Conservation (phyloP, 306 rosid species). For the Benincasa hispida region DNA sequence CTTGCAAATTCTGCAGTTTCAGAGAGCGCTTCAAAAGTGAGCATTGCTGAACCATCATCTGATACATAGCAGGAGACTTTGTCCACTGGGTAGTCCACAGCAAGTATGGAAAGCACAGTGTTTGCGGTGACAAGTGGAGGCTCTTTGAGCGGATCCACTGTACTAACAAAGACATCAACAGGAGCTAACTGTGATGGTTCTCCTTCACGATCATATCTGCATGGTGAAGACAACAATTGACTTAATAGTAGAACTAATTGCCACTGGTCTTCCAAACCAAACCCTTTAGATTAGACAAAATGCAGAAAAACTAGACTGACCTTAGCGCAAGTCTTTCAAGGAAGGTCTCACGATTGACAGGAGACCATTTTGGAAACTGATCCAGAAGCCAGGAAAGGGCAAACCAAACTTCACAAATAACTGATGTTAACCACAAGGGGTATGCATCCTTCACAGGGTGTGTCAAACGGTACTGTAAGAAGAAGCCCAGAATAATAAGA, state of each 20-base stretch:
- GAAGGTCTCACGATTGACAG: slow-evolving; percentile 90
- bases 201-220: slow-evolving; percentile 91
- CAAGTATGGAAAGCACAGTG: slow-evolving; percentile 95
- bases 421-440: slow-evolving; percentile 79
- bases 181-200: slow-evolving; percentile 95
- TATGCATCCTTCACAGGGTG: slow-evolving; percentile 96
- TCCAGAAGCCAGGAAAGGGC: slow-evolving; percentile 94
- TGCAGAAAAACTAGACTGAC: slow-evolving; percentile 20
- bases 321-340: slow-evolving; percentile 83
- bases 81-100: slow-evolving; percentile 99
- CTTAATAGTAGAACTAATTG: background rate
- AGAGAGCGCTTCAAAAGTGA: slow-evolving; percentile 90
- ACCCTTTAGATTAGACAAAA: background rate
- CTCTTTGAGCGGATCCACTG: slow-evolving; percentile 99
- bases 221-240: slow-evolving; percentile 17
- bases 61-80: slow-evolving; percentile 98
- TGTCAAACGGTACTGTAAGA: slow-evolving; percentile 91
- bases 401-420: slow-evolving; percentile 99
- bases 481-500: slow-evolving; percentile 85
- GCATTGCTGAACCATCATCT: slow-evolving; percentile 99
- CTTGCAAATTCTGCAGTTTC: slow-evolving; percentile 99
- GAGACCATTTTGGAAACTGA: slow-evolving; percentile 98
- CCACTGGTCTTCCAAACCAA: background rate
- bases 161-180: slow-evolving; percentile 87
- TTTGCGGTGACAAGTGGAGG: slow-evolving; percentile 94